Base-by-base conservation (phyloP, 768 basidiomycete genomes). In the Termitomyces sp. region DNA sequence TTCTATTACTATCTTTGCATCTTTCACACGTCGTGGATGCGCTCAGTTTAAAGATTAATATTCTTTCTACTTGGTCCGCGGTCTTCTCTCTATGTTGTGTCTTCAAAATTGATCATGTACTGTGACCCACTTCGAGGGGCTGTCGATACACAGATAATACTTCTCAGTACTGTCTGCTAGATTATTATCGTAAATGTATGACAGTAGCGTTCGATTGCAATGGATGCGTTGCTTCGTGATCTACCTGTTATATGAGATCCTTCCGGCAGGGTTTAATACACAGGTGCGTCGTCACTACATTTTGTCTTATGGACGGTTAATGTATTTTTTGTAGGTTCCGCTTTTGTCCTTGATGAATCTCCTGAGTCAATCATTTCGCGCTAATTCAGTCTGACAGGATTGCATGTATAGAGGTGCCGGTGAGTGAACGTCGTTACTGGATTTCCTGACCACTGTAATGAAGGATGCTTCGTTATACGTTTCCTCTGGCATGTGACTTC, bases 111-210 rank as follows among this genome's bases (percentile, higher is more conserved):
- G 40, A 26, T 36, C 10, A 26, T 28, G 28, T 50, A 54, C 40
- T 20, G 52, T 56, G 22, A 26, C 14, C n/a, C 36, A 51, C 18
- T 24, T 24, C 2, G 14, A 26, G 9, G 9, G 36, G 28, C 14
- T 49, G 56, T 61, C 54, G 59, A 61, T 61, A 53, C 54, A 47
- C 50, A 48, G 58, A 59, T 59, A 30, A 44, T 54, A 35, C 33
- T 50, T 32, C 35, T 54, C 24, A 44, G 36, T 56, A 40, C 50
- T 51, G 32, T 47, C 32, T 50, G 45, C 48, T 51, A 42, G 51
- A 20, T 46, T 35, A 32, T 53, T n/a, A 20, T 58, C 51, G 14
- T 43, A 20, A 9, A 33, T 57, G 43, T 52, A 51, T 26, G 38
- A 26, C 42, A 45, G 50, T 62, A 57, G 58, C 48, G 54, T 57